Conservation (phyloP, 805 yeast species). For the Diddensiella transvaalensis region DNA sequence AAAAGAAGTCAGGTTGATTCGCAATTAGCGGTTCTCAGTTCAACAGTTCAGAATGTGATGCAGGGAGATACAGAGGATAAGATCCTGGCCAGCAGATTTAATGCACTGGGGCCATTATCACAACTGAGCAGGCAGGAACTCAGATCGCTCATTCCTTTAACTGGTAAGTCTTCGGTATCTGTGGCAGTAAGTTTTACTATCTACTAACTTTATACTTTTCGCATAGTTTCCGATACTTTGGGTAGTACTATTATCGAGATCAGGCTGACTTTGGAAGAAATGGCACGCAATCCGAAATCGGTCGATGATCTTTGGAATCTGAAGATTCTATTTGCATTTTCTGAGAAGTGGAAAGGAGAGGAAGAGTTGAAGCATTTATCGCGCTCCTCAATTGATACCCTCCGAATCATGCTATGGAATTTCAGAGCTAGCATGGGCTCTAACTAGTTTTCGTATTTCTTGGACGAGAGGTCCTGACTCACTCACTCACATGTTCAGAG, state of each 20-base stretch:
- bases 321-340: conserved; percentile 56
- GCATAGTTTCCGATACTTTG: neutral
- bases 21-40: neutral
- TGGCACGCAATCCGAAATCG: conserved; percentile 41
- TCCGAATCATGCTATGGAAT: neutral
- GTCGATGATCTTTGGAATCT: conserved; percentile 63
- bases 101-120: neutral
- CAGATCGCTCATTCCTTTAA: neutral
- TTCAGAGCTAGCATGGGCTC: neutral
- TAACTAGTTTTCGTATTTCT: no score
- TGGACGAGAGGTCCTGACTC: no score
- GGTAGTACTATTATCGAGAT: conserved; percentile 40
- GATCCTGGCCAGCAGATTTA: neutral
- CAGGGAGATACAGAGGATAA: neutral
- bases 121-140: neutral
- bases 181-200: neutral
- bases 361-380: conserved; percentile 16
- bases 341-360: conserved; percentile 38
- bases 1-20: conserved; percentile 3
- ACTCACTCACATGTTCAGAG: no score
- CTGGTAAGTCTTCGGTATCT: neutral
- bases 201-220: neutral
- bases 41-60: neutral
- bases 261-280: conserved; percentile 47
- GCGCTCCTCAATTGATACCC: conserved; percentile 2